Percentiles rank a stretch among this genome's conserved stretches.
Evolutionary conservation across 441 rosid species (phyloP).

Genomic region (Daphne laureola): DNA sequence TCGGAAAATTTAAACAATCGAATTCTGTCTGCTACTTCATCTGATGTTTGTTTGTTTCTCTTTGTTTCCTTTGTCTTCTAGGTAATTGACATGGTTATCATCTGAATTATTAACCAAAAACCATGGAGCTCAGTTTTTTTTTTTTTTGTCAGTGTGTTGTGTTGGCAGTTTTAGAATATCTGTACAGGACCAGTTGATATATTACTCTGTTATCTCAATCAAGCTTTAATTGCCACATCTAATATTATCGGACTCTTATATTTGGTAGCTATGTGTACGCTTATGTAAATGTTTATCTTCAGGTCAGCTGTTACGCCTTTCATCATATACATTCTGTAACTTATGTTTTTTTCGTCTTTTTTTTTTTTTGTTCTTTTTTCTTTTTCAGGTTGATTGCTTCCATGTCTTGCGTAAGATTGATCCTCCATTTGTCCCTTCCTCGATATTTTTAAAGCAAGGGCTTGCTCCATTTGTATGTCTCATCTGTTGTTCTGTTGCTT

Average conservation of each 20-base stretch:
- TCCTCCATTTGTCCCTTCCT: conserved; percentile 80
- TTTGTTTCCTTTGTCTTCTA: background rate
- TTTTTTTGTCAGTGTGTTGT: no score
- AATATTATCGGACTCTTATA: background rate
- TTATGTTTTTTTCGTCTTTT: conserved; percentile 11
- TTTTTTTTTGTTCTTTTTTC: no score
- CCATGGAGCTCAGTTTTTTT: no score
- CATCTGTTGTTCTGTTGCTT: background rate
- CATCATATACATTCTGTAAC: conserved; percentile 5
- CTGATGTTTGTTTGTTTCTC: background rate
- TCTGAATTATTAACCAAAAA: no score
- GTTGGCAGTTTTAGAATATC: no score
- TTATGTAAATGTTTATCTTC: background rate
- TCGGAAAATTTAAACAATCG: background rate
- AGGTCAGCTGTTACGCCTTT: background rate
- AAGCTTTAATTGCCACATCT: no score
- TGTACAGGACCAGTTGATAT: no score
- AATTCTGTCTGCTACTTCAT: background rate
- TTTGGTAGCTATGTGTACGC: background rate
- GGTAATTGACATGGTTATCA: no score
- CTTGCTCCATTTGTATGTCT: conserved; percentile 83
- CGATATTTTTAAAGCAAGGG: conserved; percentile 87
- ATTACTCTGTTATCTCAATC: no score
- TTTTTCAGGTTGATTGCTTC: conserved; percentile 89
- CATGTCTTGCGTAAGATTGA: conserved; percentile 97